These are phyloP conservation scores for Nitzschia inconspicua DNA, from an alignment of 108 stramenopile species.

Conservation along the genomic window DNA sequence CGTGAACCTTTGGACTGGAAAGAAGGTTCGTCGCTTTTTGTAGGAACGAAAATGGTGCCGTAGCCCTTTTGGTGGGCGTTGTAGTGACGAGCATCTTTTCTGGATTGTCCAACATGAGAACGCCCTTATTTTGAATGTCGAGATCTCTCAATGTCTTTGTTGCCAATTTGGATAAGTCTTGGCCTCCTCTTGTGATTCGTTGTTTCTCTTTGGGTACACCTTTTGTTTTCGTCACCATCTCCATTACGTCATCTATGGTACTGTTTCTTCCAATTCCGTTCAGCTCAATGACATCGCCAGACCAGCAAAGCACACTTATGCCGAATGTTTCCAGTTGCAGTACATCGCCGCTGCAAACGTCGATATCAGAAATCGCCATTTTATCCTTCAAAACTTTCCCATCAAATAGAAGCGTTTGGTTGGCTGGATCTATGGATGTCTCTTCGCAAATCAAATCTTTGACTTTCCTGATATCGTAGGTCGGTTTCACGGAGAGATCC, in stretches of 20 bases:
- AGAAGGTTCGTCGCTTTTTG: neutral
- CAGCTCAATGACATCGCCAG: conserved; percentile 1
- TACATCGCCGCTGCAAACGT: too few species aligned
- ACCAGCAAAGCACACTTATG: conserved; percentile 3
- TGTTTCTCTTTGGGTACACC: neutral
- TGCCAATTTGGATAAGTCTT: neutral
- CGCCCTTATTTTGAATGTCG: neutral
- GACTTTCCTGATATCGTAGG: too few species aligned
- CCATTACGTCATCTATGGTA: neutral
- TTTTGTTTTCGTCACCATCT: neutral
- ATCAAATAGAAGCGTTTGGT: too few species aligned
- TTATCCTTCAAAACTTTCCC: too few species aligned
- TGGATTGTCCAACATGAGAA: conserved; percentile 4
- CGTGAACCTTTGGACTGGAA: neutral
- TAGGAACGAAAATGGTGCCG: neutral
- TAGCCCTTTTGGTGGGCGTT: too few species aligned
- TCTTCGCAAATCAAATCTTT: too few species aligned
- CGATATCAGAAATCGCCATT: too few species aligned
- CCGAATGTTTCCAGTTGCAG: neutral
- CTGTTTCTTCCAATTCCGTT: neutral
- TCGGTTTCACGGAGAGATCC: too few species aligned
- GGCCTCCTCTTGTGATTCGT: neutral
- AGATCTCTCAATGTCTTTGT: neutral
- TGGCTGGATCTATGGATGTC: too few species aligned
- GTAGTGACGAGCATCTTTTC: neutral